These are phyloP conservation scores for Artemisia annua DNA, from an alignment of 129 eudicot genomes.

Conservation along the genomic window DNA sequence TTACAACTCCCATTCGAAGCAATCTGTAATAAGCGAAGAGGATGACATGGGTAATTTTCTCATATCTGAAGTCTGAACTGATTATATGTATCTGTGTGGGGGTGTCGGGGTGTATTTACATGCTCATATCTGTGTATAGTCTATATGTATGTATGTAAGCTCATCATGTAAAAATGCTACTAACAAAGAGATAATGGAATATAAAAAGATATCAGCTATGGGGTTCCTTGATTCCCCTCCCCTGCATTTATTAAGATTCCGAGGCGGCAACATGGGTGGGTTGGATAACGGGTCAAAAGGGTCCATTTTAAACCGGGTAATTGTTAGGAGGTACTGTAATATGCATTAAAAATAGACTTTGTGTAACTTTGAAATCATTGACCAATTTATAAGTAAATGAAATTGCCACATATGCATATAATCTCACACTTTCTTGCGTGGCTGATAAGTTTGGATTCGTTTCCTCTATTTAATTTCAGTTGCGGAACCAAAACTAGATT, in stretches of 20 bases:
- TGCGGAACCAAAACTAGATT: constrained; percentile 77
- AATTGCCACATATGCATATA: not conserved
- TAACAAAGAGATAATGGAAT: not conserved
- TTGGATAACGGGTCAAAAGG: not conserved
- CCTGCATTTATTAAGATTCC: no score
- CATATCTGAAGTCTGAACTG: not conserved
- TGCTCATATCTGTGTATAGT: not conserved
- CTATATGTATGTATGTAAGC: not conserved
- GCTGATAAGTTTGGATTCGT: not conserved
- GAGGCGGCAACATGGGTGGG: not conserved
- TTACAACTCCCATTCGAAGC: constrained; percentile 80
- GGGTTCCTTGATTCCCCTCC: no score
- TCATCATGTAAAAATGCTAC: not conserved
- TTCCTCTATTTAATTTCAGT: constrained; percentile 39
- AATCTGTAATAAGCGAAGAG: constrained; percentile 79
- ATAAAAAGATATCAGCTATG: not conserved
- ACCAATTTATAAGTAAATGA: not conserved
- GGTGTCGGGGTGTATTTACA: not conserved
- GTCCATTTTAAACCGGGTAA: not conserved
- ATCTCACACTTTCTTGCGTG: not conserved
- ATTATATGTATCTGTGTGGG: not conserved
- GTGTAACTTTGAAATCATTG: not conserved
- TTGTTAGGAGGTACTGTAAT: no score
- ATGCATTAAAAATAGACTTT: no score
- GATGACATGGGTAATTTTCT: constrained; percentile 82